A percentile compares a stretch with the other conserved stretches of the same genome.
Evolutionary conservation across 495 filamentous ascomycete species (phyloP).

Genomic region (Penicillium angulare): DNA sequence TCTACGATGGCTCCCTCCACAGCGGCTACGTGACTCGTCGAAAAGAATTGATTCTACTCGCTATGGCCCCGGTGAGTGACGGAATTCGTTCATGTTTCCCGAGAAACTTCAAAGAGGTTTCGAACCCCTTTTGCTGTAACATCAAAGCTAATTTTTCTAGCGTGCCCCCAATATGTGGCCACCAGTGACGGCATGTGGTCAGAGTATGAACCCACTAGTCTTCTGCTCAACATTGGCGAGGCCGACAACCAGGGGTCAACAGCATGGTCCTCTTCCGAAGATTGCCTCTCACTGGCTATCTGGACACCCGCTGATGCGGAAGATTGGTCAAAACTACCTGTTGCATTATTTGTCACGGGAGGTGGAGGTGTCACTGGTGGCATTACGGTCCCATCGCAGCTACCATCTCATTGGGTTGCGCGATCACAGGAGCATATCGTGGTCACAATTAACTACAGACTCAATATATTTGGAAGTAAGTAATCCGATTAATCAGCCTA

Average conservation of each 20-base stretch:
- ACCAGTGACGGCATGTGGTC: conserved; percentile 9
- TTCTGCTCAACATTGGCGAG: conserved; percentile 12
- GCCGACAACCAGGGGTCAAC: conserved; percentile 7
- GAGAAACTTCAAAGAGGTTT: no score
- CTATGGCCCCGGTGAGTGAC: conserved; percentile 6
- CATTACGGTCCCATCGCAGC: conserved; percentile 43
- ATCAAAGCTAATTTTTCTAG: neutral
- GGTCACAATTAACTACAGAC: conserved; percentile 46
- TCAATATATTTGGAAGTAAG: conserved; percentile 24
- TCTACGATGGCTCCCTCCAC: conserved; percentile 10
- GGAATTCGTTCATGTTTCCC: neutral
- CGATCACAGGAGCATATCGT: conserved; percentile 51
- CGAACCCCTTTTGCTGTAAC: neutral
- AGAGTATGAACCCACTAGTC: conserved; percentile 8
- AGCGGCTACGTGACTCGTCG: conserved; percentile 1
- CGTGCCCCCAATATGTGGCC: conserved; percentile 14
- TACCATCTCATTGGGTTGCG: conserved; percentile 44
- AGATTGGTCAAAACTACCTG: conserved; percentile 10
- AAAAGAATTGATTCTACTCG: conserved; percentile 7
- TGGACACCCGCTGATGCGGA: conserved; percentile 17
- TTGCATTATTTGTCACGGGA: conserved; percentile 16
- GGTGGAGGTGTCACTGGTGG: conserved; percentile 28
- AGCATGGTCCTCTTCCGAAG: conserved; percentile 18
- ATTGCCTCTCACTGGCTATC: conserved; percentile 18
- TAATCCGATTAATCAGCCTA: neutral